These are phyloP conservation scores for Penstemon davidsonii DNA, from an alignment of 257 asterid species.

Conservation along the genomic window DNA sequence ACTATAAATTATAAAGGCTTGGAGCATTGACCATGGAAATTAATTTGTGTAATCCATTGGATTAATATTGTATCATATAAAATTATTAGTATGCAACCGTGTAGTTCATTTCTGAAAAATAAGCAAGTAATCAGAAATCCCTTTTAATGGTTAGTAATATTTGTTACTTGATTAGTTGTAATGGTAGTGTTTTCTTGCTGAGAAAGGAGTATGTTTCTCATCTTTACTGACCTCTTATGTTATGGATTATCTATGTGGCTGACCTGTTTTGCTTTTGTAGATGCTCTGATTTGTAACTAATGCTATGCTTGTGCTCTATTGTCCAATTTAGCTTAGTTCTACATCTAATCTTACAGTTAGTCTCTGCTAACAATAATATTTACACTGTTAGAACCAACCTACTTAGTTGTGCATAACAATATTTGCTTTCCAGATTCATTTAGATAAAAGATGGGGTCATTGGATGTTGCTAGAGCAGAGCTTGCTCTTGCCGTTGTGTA, in stretches of 20 bases:
- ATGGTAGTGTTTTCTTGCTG: background rate
- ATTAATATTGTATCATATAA: no score
- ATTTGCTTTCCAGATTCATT: slow-evolving; percentile 40
- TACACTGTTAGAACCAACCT: background rate
- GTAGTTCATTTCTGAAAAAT: background rate
- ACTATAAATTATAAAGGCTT: slow-evolving; percentile 2
- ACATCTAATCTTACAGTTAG: background rate
- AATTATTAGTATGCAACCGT: background rate
- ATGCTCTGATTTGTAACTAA: no score
- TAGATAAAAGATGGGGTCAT: slow-evolving; percentile 54
- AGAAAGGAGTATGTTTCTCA: no score
- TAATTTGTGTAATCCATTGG: background rate
- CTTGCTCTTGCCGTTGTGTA: slow-evolving; percentile 90
- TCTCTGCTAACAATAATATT: no score
- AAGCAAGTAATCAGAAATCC: background rate
- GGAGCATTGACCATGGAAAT: slow-evolving; percentile 1
- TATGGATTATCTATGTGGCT: no score
- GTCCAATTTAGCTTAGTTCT: background rate
- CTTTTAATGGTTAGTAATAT: background rate
- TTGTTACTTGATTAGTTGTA: background rate
- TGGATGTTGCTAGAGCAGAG: slow-evolving; percentile 87
- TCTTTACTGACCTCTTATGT: no score
- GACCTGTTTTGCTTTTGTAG: no score
- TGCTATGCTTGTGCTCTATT: no score
- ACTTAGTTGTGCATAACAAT: slow-evolving; percentile 2